A percentile compares a stretch with the other conserved stretches of the same genome.
Evolutionary conservation across 257 asterid genomes (phyloP).

Genomic region (Ajuga chamaepitys): DNA sequence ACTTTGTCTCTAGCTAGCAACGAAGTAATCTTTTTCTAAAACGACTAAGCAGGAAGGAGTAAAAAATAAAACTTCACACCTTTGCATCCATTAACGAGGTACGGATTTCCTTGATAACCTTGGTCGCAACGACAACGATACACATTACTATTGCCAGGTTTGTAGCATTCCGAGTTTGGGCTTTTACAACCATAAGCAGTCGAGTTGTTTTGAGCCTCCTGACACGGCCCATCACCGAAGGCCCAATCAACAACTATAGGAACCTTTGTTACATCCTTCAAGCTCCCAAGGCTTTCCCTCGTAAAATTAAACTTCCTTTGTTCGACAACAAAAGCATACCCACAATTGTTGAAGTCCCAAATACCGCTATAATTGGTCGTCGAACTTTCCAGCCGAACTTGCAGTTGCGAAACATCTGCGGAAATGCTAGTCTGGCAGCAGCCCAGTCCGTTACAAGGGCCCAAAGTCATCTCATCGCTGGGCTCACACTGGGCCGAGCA

Average conservation of each 20-base stretch:
- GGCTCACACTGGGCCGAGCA: conserved; percentile 11
- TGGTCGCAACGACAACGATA: conserved; percentile 31
- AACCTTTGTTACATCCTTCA: conserved; percentile 1
- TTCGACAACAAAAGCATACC: conserved; percentile 22
- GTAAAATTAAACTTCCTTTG: conserved; percentile 12
- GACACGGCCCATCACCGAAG: conserved; percentile 7
- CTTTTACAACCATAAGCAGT: conserved; percentile 27
- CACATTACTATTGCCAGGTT: conserved; percentile 11
- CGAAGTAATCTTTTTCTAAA: too few relatives aligned
- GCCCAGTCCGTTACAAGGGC: conserved; percentile 24
- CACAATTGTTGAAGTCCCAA: conserved; percentile 13
- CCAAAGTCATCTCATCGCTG: neutral
- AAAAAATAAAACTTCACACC: too few relatives aligned
- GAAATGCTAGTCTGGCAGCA: conserved; percentile 32
- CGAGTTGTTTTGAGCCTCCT: conserved; percentile 5
- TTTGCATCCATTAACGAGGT: conserved; percentile 24
- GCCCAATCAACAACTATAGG: conserved; percentile 41
- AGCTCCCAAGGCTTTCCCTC: neutral
- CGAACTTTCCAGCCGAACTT: neutral
- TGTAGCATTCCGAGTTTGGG: conserved; percentile 9
- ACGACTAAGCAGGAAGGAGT: too few relatives aligned
- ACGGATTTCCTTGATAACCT: conserved; percentile 45
- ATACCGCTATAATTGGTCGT: neutral
- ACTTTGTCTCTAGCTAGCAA: too few relatives aligned
- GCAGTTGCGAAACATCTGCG: neutral